These are phyloP conservation scores for Populus tomentosa DNA, from an alignment of 441 rosid genomes.

Conservation along the genomic window DNA sequence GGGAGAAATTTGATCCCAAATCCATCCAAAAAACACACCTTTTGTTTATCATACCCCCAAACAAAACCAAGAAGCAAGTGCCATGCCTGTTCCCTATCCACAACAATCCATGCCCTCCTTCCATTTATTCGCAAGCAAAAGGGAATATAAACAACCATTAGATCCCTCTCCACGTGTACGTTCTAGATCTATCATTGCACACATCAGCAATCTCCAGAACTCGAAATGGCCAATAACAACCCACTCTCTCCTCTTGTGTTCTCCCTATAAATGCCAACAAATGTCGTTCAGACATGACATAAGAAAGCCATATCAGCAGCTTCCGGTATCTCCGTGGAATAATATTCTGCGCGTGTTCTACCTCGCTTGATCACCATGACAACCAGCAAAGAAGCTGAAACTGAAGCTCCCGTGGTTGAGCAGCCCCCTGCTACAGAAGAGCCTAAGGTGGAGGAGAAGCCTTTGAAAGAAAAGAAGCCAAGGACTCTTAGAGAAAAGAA, in stretches of 20 bases:
- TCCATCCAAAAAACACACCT: constrained; percentile 40
- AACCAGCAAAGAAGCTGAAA: constrained; percentile 18
- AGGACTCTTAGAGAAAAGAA: constrained; percentile 37
- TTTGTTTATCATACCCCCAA: neutral
- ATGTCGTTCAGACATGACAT: neutral
- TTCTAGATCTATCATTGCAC: constrained; percentile 23
- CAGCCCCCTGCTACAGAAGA: constrained; percentile 22
- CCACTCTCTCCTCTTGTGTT: neutral
- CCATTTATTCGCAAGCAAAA: neutral
- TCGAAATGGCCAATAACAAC: constrained; percentile 13
- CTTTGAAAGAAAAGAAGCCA: constrained; percentile 27
- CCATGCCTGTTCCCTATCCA: constrained; percentile 7
- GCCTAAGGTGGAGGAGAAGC: constrained; percentile 26
- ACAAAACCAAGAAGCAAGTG: neutral
- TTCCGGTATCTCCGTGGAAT: neutral
- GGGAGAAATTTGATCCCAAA: constrained; percentile 14
- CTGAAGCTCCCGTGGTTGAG: constrained; percentile 14
- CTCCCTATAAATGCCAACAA: constrained; percentile 21
- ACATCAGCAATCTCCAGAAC: constrained; percentile 35
- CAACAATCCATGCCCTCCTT: neutral
- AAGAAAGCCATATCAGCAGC: neutral
- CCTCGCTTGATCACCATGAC: constrained; percentile 20
- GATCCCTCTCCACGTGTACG: constrained; percentile 43
- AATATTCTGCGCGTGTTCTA: neutral
- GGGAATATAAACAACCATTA: neutral